phyloP scores from a whole-genome alignment of 2,329 filamentous ascomycete species.

The Penicillium sp. region DNA sequence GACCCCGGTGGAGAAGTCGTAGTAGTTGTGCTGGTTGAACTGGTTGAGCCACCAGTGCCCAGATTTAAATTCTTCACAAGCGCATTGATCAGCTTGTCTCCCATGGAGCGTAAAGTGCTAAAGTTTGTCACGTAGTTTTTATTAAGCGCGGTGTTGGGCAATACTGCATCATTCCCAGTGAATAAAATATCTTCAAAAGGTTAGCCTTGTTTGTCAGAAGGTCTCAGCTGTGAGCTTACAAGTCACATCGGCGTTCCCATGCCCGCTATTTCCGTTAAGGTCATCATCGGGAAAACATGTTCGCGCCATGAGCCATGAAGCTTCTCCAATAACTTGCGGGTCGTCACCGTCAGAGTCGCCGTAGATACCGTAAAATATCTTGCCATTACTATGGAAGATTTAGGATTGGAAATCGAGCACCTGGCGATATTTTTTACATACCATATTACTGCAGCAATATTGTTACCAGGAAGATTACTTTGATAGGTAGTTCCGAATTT shows the following conservation, averaged over 20 bases:
- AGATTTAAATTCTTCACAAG: conserved; percentile 27
- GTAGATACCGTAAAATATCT: conserved; percentile 41
- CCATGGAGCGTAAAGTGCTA: conserved; percentile 28
- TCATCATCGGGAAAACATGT: conserved; percentile 37
- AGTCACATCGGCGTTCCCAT: conserved; percentile 33
- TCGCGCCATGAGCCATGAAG: conserved; percentile 40
- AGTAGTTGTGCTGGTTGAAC: not conserved
- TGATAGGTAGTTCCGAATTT: conserved; percentile 27
- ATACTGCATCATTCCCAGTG: conserved; percentile 30
- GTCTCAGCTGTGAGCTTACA: conserved; percentile 23
- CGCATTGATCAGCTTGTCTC: conserved; percentile 29
- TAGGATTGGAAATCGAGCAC: not conserved
- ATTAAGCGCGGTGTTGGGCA: conserved; percentile 28
- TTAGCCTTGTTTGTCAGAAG: not conserved
- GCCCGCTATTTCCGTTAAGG: conserved; percentile 32
- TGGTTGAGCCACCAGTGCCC: conserved; percentile 2
- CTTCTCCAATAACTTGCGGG: conserved; percentile 37
- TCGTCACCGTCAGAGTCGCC: conserved; percentile 35
- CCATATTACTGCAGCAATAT: conserved; percentile 37
- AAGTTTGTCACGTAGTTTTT: conserved; percentile 30
- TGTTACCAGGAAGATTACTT: conserved; percentile 29
- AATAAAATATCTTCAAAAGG: conserved; percentile 33
- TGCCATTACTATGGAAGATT: conserved; percentile 24
- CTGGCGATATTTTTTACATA: conserved; percentile 4
- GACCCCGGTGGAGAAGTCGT: not conserved